Base-by-base conservation (phyloP, 2,329 filamentous ascomycete species). In the Apiospora hydei region DNA sequence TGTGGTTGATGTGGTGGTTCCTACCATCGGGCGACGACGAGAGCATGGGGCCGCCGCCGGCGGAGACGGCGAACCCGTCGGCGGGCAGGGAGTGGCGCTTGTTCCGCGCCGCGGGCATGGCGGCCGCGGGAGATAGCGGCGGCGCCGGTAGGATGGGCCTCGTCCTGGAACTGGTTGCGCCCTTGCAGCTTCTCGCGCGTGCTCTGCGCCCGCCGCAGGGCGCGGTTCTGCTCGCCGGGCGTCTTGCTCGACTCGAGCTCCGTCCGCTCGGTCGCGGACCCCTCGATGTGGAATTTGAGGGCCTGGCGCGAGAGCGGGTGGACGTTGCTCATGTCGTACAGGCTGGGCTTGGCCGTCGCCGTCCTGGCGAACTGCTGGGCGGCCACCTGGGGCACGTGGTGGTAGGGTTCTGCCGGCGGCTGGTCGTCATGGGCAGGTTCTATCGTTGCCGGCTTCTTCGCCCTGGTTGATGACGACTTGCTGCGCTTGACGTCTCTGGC, bases 361-460 rank as follows among this genome's bases (percentile, higher is more conserved):
- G 89, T 90, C 61, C 84, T 81, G 13, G 85, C 81, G 76, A 90
- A 91, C 72, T 90, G 88, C 16, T 84, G 77, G 1, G 88, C 88
- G 0, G 89, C 89, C 47, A 87, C 83, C 70, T 84, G 83, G 18
- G 89, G 89, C 2, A 89, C 80, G 75, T 90, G 86, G 47, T 82
- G 86, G 74, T 89, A 86, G 8, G 57, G 53, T 30, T 61, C 53
- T n/a, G 30, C 18, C 30, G 53, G 30, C 14, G 26, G 53, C 3
- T 61, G 51, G 21, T 70, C 34, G 70, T 73, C 30, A 69, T 70
- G 14, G 44, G 34, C 41, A 34, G 51, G 7, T 61, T 69, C 53
- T 30, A 69, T 26, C 24, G 57, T 34, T 38, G 69, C 34, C 14
- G 16, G 70, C 16, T 41, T 70, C 57, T 61, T 74, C 41, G 71